phyloP scores from a whole-genome alignment of 2,329 filamentous ascomycete genomes.

The Cryphonectria carpinicola region DNA sequence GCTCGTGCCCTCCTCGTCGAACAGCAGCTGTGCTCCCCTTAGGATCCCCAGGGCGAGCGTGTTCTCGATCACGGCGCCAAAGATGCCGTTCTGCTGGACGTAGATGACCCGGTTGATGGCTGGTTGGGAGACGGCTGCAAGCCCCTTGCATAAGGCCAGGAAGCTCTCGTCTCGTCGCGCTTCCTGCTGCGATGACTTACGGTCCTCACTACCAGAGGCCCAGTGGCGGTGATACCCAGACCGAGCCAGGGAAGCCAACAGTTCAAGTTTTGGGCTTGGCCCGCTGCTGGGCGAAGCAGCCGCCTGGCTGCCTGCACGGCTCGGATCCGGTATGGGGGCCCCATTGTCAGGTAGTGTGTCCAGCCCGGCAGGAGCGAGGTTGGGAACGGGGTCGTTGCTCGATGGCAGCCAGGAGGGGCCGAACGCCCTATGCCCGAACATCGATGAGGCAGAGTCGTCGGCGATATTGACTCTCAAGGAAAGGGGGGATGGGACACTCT shows the following conservation, averaged over 20 bases:
- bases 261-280: not conserved
- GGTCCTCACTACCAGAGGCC: not conserved
- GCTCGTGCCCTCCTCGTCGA: slow-evolving; percentile 37
- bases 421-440: not conserved
- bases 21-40: slow-evolving; percentile 33
- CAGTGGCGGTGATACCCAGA: not conserved
- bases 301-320: not conserved
- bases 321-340: not conserved
- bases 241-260: not conserved
- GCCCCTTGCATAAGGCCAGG: not conserved
- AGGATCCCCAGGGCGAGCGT: slow-evolving; percentile 40
- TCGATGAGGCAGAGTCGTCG: not conserved
- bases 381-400: not conserved
- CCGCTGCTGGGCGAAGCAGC: not conserved
- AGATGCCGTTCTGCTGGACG: slow-evolving; percentile 35
- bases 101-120: slow-evolving; percentile 20
- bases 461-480: not conserved
- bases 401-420: slow-evolving; percentile 12
- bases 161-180: slow-evolving; percentile 14
- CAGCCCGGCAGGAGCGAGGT: not conserved
- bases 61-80: slow-evolving; percentile 43
- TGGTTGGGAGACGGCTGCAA: slow-evolving; percentile 16
- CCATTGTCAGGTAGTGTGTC: not conserved
- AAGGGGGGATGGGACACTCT: not conserved
- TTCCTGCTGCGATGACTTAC: not conserved